A percentile compares a stretch with the other conserved stretches of the same genome.
Evolutionary conservation across 2,329 filamentous ascomycete species (phyloP).

Genomic region (Pseudofabraea citricarpa): DNA sequence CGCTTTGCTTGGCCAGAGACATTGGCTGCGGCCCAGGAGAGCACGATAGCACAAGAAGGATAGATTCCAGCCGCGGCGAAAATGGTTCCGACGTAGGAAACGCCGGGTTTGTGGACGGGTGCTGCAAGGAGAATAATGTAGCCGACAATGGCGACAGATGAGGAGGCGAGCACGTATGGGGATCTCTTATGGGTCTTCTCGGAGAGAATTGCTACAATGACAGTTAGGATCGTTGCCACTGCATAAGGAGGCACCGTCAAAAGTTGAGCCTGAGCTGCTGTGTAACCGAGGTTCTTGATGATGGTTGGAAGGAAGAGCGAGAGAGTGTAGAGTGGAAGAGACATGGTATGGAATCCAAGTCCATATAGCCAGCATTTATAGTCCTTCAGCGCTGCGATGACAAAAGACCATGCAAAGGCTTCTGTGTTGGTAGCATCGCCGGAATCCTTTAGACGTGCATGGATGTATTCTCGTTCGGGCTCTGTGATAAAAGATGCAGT

Average conservation of each 20-base stretch:
- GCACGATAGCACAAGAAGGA: constrained; percentile 55
- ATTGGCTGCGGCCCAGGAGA: constrained; percentile 69
- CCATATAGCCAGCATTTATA: constrained; percentile 71
- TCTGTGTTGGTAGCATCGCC: constrained; percentile 67
- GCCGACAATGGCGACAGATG: constrained; percentile 53
- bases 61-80: constrained; percentile 65
- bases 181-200: constrained; percentile 54
- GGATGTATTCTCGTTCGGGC: constrained; percentile 33
- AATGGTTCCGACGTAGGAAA: constrained; percentile 57
- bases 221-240: constrained; percentile 54
- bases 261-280: constrained; percentile 47
- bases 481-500: constrained; percentile 53
- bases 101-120: constrained; percentile 42
- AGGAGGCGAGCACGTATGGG: constrained; percentile 57
- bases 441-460: constrained; percentile 59
- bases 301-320: constrained; percentile 53
- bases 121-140: constrained; percentile 54
- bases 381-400: constrained; percentile 58
- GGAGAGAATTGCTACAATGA: constrained; percentile 53
- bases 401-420: constrained; percentile 62
- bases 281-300: constrained; percentile 49
- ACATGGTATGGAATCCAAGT: constrained; percentile 67
- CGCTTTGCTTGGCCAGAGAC: constrained; percentile 67
- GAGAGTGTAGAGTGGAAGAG: constrained; percentile 53
- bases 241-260: constrained; percentile 62